A percentile compares a stretch with the other conserved stretches of the same genome.
Evolutionary conservation across 2,329 filamentous ascomycete genomes (phyloP).

Genomic region (Dryadomyces quercus-mongolicae): DNA sequence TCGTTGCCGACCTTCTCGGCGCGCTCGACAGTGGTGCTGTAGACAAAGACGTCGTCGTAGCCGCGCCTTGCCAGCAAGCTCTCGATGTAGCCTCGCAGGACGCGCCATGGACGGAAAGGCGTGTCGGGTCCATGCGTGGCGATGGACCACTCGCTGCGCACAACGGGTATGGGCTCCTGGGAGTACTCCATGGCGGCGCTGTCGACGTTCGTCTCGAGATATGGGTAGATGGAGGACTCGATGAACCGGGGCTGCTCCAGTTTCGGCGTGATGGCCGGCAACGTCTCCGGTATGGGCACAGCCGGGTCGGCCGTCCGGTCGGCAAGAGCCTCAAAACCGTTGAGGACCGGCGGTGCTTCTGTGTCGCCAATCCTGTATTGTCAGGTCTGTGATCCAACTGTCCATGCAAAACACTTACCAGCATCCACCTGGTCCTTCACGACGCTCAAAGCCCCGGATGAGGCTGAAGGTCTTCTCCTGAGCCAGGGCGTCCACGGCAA

Average conservation of each 20-base stretch:
- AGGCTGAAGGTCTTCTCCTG: slow-evolving; percentile 28
- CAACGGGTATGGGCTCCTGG: slow-evolving; percentile 5
- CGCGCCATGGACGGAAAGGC: slow-evolving; percentile 49
- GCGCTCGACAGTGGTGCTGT: slow-evolving; percentile 49
- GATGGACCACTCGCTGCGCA: slow-evolving; percentile 21
- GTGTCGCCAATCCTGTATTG: slow-evolving; percentile 37
- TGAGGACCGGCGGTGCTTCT: slow-evolving; percentile 21
- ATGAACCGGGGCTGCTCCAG: slow-evolving; percentile 11
- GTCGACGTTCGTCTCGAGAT: slow-evolving; percentile 43
- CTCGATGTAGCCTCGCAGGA: slow-evolving; percentile 42
- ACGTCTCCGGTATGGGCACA: slow-evolving; percentile 27
- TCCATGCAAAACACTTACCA: slow-evolving; percentile 20
- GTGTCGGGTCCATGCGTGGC: slow-evolving; percentile 40
- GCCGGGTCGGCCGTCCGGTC: slow-evolving; percentile 32
- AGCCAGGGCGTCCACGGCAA: slow-evolving; percentile 6
- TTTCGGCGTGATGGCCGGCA: slow-evolving; percentile 34
- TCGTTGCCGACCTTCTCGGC: slow-evolving; percentile 35
- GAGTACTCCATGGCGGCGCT: slow-evolving; percentile 45
- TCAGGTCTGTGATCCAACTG: neutral
- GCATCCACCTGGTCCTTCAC: slow-evolving; percentile 29
- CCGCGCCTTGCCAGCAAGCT: slow-evolving; percentile 26
- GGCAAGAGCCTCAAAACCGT: slow-evolving; percentile 26
- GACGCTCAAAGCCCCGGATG: slow-evolving; percentile 28
- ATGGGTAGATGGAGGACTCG: slow-evolving; percentile 8
- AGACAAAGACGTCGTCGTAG: slow-evolving; percentile 29